Percentiles rank a stretch among this genome's conserved stretches.
These are phyloP conservation scores for Filosporella fistucella DNA, from an alignment of 495 filamentous ascomycete species.

Conservation along the genomic window DNA sequence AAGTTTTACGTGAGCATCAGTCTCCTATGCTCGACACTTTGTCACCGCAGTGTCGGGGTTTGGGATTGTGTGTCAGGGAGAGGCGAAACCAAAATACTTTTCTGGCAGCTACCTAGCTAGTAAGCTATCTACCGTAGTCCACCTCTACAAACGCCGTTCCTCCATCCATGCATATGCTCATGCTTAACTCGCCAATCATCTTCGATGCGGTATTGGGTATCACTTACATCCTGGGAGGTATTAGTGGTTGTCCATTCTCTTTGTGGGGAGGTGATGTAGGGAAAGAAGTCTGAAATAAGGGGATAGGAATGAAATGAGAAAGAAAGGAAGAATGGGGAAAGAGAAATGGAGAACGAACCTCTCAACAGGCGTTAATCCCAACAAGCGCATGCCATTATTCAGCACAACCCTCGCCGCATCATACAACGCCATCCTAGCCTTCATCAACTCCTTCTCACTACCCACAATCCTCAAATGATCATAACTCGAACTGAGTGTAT, in stretches of 20 bases:
- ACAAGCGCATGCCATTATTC: constrained; percentile 77
- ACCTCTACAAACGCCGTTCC: too few relatives aligned
- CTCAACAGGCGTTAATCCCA: constrained; percentile 74
- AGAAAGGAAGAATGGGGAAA: neutral
- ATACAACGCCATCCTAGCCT: constrained; percentile 79
- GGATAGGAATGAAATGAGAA: neutral
- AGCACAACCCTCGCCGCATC: constrained; percentile 72
- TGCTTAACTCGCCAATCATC: too few relatives aligned
- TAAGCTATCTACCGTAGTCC: too few relatives aligned
- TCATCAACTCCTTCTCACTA: constrained; percentile 63
- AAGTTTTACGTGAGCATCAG: too few relatives aligned
- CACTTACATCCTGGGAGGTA: neutral
- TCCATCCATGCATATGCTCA: too few relatives aligned
- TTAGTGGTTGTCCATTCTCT: neutral
- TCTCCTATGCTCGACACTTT: too few relatives aligned
- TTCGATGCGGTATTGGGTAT: too few relatives aligned
- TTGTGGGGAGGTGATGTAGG: too few relatives aligned
- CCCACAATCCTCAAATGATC: constrained; percentile 77
- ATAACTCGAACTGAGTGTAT: constrained; percentile 77
- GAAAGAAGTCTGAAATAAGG: neutral
- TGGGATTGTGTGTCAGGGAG: too few relatives aligned
- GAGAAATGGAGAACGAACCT: constrained; percentile 32
- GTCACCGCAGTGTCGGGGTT: too few relatives aligned
- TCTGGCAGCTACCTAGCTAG: too few relatives aligned
- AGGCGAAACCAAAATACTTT: too few relatives aligned